These are phyloP conservation scores for Lagerstroemia speciosa DNA, from an alignment of 345 rosid species.

Conservation along the genomic window DNA sequence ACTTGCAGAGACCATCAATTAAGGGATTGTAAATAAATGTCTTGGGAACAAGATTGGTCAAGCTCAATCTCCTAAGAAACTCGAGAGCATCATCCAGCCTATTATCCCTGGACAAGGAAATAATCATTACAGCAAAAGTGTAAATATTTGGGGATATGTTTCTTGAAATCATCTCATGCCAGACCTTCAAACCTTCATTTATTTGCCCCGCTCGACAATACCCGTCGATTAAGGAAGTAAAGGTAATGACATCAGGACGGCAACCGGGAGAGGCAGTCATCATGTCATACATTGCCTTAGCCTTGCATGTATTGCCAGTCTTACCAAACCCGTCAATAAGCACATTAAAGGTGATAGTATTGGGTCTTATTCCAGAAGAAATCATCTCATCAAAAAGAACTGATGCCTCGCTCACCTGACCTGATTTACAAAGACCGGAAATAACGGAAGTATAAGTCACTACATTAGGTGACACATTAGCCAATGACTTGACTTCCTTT, in stretches of 20 bases:
- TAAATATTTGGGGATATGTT: conserved; percentile 53
- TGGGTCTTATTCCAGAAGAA: conserved; percentile 38
- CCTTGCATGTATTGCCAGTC: conserved; percentile 47
- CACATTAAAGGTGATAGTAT: conserved; percentile 59
- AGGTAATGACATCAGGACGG: conserved; percentile 62
- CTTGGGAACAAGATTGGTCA: conserved; percentile 33
- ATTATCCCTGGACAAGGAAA: conserved; percentile 69
- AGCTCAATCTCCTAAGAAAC: conserved; percentile 46
- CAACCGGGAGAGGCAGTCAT: conserved; percentile 43
- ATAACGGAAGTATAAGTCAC: conserved; percentile 70
- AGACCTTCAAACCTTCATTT: conserved; percentile 47
- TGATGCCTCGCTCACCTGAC: conserved; percentile 57
- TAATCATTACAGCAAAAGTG: conserved; percentile 58
- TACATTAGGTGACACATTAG: conserved; percentile 37
- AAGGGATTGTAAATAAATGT: conserved; percentile 87
- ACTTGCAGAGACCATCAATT: conserved; percentile 86
- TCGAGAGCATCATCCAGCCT: conserved; percentile 64
- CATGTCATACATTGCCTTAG: conserved; percentile 34
- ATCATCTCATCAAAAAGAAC: conserved; percentile 53
- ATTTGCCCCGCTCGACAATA: conserved; percentile 71
- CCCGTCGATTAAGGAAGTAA: conserved; percentile 75
- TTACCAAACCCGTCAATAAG: conserved; percentile 78
- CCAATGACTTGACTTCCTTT: conserved; percentile 28
- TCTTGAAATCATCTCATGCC: conserved; percentile 53
- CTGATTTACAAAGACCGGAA: conserved; percentile 63